These are phyloP conservation scores for Leucosporidium scottii DNA, from an alignment of 768 basidiomycete genomes.

Conservation along the genomic window DNA sequence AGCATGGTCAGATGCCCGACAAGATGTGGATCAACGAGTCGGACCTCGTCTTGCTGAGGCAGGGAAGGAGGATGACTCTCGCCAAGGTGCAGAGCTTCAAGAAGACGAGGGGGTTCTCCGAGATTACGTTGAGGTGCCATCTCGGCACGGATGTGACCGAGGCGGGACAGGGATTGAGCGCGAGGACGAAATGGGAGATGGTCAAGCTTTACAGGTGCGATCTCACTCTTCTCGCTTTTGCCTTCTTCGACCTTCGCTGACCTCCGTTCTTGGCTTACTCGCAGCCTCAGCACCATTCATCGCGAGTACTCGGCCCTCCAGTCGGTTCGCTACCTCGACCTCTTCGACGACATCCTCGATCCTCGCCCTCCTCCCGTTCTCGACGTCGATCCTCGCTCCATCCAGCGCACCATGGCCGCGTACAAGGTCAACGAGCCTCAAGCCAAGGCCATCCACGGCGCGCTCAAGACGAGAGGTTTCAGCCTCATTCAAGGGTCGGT, in stretches of 20 bases:
- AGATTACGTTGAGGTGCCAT: constrained; percentile 57
- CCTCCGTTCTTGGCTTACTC: not conserved
- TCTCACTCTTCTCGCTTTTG: not conserved
- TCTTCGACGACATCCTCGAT: constrained; percentile 60
- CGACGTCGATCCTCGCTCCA: constrained; percentile 49
- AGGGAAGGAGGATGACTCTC: constrained; percentile 53
- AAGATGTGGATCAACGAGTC: constrained; percentile 73
- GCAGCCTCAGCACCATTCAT: constrained; percentile 78
- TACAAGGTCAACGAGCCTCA: constrained; percentile 88
- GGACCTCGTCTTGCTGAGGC: constrained; percentile 73
- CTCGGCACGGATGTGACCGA: constrained; percentile 36
- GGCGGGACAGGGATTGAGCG: constrained; percentile 58
- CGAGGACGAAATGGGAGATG: constrained; percentile 63
- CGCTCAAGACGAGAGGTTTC: constrained; percentile 62
- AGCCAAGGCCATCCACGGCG: constrained; percentile 74
- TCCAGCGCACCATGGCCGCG: constrained; percentile 59
- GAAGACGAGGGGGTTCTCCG: constrained; percentile 47
- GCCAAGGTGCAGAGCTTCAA: constrained; percentile 61
- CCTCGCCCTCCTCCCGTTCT: constrained; percentile 53
- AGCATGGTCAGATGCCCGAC: constrained; percentile 52
- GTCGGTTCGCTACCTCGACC: constrained; percentile 74
- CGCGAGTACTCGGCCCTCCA: constrained; percentile 85
- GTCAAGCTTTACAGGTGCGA: constrained; percentile 75
- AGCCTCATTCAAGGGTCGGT: constrained; percentile 86
- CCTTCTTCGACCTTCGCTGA: constrained; percentile 20